Conservation (phyloP, 2,329 filamentous ascomycete species). For the Hymenoscyphus linearis region DNA sequence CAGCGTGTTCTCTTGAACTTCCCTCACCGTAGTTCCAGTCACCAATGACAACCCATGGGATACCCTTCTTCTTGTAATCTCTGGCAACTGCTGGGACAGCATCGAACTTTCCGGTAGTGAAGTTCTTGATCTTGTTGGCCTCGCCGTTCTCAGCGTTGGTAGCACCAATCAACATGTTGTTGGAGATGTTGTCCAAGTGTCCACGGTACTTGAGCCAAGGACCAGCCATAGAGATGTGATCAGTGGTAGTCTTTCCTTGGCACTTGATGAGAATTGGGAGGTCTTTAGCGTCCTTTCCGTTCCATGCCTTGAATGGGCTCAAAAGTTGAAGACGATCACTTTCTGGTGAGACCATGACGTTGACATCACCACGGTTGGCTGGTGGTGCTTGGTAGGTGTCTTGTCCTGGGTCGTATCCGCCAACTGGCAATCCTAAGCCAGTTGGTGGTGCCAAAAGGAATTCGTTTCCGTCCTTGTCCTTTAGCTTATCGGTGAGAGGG, state of each 20-base stretch:
- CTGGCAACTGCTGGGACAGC: conserved; percentile 90
- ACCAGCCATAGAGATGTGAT: conserved; percentile 96
- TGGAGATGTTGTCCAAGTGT: conserved; percentile 98
- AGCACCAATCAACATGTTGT: conserved; percentile 99
- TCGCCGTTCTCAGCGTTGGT: conserved; percentile 94
- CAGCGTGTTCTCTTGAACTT: conserved; percentile 94
- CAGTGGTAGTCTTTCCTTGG: conserved; percentile 92
- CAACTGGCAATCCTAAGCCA: conserved; percentile 72
- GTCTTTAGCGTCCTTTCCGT: conserved; percentile 81
- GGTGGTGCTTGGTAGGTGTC: conserved; percentile 97
- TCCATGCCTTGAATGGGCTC: conserved; percentile 78
- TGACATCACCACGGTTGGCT: conserved; percentile 64
- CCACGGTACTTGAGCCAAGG: conserved; percentile 99
- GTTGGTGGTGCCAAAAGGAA: conserved; percentile 79
- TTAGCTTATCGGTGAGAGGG: conserved; percentile 84
- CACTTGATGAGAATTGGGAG: conserved; percentile 95
- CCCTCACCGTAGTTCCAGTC: conserved; percentile 99
- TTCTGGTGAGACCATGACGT: conserved; percentile 77
- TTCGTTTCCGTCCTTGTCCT: conserved; percentile 93
- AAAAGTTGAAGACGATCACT: conserved; percentile 95
- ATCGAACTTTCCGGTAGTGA: conserved; percentile 74
- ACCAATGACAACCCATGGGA: conserved; percentile 95
- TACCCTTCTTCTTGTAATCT: conserved; percentile 96
- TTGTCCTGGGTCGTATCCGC: conserved; percentile 84
- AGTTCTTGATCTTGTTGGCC: conserved; percentile 96